These are phyloP conservation scores for Phialophora tarda DNA, from an alignment of 2,329 filamentous ascomycete genomes.

Conservation along the genomic window DNA sequence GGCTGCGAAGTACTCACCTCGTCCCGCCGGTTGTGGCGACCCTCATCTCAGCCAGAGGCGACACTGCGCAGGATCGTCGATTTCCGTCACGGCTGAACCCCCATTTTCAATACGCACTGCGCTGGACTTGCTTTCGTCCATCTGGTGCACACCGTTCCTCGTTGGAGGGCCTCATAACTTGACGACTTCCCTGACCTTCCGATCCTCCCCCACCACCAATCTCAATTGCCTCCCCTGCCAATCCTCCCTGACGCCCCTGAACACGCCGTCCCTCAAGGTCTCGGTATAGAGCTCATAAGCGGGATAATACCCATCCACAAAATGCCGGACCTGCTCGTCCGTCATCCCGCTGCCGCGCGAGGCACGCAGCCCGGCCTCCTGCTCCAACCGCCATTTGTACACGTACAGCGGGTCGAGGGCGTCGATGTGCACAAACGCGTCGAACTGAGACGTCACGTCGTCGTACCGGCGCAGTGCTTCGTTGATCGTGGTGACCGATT, in stretches of 20 bases:
- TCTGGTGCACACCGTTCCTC: background rate
- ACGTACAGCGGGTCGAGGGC: slow-evolving; percentile 75
- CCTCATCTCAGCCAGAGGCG: background rate
- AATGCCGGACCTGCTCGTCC: slow-evolving; percentile 75
- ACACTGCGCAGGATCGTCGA: background rate
- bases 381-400: slow-evolving; percentile 82
- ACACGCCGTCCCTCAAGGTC: slow-evolving; percentile 63
- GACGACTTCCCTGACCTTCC: slow-evolving; percentile 64
- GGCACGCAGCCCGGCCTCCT: slow-evolving; percentile 73
- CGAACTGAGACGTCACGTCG: slow-evolving; percentile 62
- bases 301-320: slow-evolving; percentile 75
- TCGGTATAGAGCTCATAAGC: slow-evolving; percentile 73
- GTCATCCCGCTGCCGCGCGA: slow-evolving; percentile 78
- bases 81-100: background rate
- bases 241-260: slow-evolving; percentile 46
- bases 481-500: slow-evolving; percentile 65
- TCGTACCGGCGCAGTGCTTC: slow-evolving; percentile 64
- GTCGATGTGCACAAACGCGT: slow-evolving; percentile 72
- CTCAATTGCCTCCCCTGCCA: slow-evolving; percentile 63
- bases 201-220: slow-evolving; percentile 65
- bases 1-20: background rate
- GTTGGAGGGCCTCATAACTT: slow-evolving; percentile 49
- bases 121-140: background rate
- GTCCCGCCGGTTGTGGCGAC: background rate
- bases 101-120: background rate